Base-by-base conservation (phyloP, 2,329 filamentous ascomycete species). In the Fusarium sp. region DNA sequence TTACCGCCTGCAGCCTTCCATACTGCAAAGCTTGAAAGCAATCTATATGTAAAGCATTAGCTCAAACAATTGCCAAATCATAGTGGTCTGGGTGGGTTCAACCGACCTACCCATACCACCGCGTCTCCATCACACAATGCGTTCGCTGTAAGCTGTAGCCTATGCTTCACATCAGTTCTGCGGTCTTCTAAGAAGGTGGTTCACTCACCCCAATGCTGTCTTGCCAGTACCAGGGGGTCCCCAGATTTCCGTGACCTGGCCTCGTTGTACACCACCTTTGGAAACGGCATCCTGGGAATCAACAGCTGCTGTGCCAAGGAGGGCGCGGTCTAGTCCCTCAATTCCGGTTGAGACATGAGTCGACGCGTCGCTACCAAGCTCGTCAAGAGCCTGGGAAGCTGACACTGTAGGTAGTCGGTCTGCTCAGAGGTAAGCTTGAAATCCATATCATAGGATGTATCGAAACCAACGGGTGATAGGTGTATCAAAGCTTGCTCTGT, bases 211-310 rank as follows among this genome's bases (percentile, higher is more conserved):
- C 68, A 97, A 80, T 11, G 89, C 83, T 5, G 92, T 96, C 81
- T 96, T 97, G 28, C 93, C 94, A 25, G 86, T 86, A 2, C 93
- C 93, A 8, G 92, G 90, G 10, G 93, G 92, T 1, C 94, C 94
- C 85, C 91, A 96, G 45, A 97, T 79, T 76, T 98, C 94, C 4
- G 91, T 91, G 38, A 97, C 83, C 74, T 92, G 91, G 12, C 93
- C 92, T 53, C 88, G 86, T 58, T 84, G 84, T 43, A 96, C 80
- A 5, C 92, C 93, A 15, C 84, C 82, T 50, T 59, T 64, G 9
- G 46, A 51, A 28, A 41, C 4, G 11, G 63, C 58, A 47, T 54
- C 58, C 29, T 59, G 51, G 8, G 58, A 55, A 34, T 66, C 62
- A 38, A 36, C 11, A 4, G 56, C 31, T n/a, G 46, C 51, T 5